Evolutionary conservation across 2,329 filamentous ascomycete species (phyloP).

Genomic region (Fusarium floridanum): DNA sequence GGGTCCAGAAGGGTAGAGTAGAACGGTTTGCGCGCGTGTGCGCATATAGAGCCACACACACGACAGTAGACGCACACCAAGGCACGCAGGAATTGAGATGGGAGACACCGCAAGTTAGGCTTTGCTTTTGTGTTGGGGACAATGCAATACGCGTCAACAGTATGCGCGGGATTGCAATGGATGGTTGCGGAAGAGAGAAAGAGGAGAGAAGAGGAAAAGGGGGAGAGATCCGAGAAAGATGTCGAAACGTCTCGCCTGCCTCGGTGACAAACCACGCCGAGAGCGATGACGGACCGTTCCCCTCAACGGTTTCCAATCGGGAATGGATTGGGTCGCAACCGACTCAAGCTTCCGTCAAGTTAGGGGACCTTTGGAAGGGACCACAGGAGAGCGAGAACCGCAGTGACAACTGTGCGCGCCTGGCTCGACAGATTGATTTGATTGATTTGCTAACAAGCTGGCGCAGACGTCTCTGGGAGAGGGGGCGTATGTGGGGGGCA

Average conservation of each 20-base stretch:
- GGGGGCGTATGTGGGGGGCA: slow-evolving; percentile 36
- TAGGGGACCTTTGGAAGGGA: slow-evolving; percentile 15
- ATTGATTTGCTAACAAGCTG: slow-evolving; percentile 32
- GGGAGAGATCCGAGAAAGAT: slow-evolving; percentile 17
- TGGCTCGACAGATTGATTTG: slow-evolving; percentile 19
- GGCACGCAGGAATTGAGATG: slow-evolving; percentile 13
- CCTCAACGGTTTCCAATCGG: slow-evolving; percentile 38
- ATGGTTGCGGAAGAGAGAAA: slow-evolving; percentile 10
- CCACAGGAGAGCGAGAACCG: too few species aligned
- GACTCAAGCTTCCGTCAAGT: slow-evolving; percentile 15
- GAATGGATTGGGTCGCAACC: slow-evolving; percentile 39
- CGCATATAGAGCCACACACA: slow-evolving; percentile 38
- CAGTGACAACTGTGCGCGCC: slow-evolving; percentile 24
- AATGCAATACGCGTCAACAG: slow-evolving; percentile 7
- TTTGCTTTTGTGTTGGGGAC: slow-evolving; percentile 10
- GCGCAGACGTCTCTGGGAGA: slow-evolving; percentile 23
- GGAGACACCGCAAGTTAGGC: slow-evolving; percentile 12
- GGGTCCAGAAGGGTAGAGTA: slow-evolving; percentile 1
- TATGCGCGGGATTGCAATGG: slow-evolving; percentile 24
- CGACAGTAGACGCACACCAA: slow-evolving; percentile 23
- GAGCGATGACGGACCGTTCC: slow-evolving; percentile 17
- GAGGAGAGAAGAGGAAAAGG: slow-evolving; percentile 12
- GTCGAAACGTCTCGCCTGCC: slow-evolving; percentile 10
- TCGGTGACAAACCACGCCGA: slow-evolving; percentile 25
- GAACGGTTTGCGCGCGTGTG: slow-evolving; percentile 44